Evolutionary conservation across 257 asterid genomes (phyloP), one percentile per base, ranked within the genome.

Genomic region (Jasminum sambac): DNA sequence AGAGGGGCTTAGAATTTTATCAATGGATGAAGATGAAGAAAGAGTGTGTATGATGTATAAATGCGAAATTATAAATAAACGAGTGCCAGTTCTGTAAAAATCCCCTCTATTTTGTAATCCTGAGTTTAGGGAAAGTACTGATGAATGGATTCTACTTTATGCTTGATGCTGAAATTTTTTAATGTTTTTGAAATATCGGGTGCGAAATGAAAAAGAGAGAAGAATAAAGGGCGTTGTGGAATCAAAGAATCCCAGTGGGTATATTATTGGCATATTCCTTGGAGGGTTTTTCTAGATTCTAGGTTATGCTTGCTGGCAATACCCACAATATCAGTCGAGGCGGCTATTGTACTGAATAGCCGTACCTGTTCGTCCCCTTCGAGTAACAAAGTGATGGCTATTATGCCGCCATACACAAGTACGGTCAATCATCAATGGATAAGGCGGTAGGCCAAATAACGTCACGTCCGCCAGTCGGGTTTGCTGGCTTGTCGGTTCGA

Each of bases 181-280:
- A 21, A 17, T 16, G 62, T 55, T 55, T 55, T 19, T 19, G 36
- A 21, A 55, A 55, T 3, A 3, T 55, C 21, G 62, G 62, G 16
- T 19, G 19, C 8, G 36, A 55, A 55, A 55, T 55, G 62, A 9
- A 55, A 19, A 23, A 55, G 62, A 9, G 5, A 8, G 8, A 55
- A 55, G 26, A 21, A 55, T 21, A 17, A 48, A 48, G 58, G 23
- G 5, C 11, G 43, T 39, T 13, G n/a, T 13, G n/a, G 50, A 43
- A 43, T 13, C n/a, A 43, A 43, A 43, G 43, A 6, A 17, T 55
- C 14, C 16, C 5, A 13, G 5, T n/a, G 14, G 50, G 50, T 13
- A 43, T 43, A 43, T 43, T 50, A 55, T 21, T 19, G 60, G 60
- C 60, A 52, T 52, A 52, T 52, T 52, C 60, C 60, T 52, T 19